Conservation (phyloP, 352 stramenopile species). For the Globisporangium takayamanum region DNA sequence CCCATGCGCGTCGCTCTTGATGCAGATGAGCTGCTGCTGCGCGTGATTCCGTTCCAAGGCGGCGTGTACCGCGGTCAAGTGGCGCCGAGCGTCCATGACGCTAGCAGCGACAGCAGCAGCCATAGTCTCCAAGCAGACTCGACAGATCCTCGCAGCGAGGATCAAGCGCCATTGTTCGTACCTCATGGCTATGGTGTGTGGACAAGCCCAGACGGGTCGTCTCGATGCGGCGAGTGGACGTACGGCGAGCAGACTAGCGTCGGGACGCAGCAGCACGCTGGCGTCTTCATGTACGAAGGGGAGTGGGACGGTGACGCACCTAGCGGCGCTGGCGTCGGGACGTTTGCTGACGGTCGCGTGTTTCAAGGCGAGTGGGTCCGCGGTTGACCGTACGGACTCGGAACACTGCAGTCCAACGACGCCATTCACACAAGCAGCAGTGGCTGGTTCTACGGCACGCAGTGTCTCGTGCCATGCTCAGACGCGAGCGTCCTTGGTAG, state of each 20-base stretch:
- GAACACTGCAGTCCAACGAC: conserved; percentile 14
- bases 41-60: conserved; percentile 1
- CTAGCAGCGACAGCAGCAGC: background rate
- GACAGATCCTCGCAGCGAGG: background rate
- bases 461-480: conserved; percentile 22
- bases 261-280: conserved; percentile 28
- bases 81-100: background rate
- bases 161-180: background rate
- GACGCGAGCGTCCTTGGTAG: background rate
- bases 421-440: conserved; percentile 6
- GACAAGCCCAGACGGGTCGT: conserved; percentile 21
- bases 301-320: conserved; percentile 20
- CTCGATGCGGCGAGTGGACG: conserved; percentile 30
- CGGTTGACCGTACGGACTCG: conserved; percentile 31
- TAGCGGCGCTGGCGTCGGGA: conserved; percentile 33
- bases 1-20: conserved; percentile 3
- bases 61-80: conserved; percentile 12
- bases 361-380: conserved; percentile 35
- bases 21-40: background rate
- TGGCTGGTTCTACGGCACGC: conserved; percentile 49
- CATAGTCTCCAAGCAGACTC: background rate
- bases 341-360: conserved; percentile 31
- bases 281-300: conserved; percentile 37
- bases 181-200: conserved; percentile 42
- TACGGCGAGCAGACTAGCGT: conserved; percentile 27